These are phyloP conservation scores for Globisporangium uncinulatum DNA, from an alignment of 352 stramenopile species.

Conservation along the genomic window DNA sequence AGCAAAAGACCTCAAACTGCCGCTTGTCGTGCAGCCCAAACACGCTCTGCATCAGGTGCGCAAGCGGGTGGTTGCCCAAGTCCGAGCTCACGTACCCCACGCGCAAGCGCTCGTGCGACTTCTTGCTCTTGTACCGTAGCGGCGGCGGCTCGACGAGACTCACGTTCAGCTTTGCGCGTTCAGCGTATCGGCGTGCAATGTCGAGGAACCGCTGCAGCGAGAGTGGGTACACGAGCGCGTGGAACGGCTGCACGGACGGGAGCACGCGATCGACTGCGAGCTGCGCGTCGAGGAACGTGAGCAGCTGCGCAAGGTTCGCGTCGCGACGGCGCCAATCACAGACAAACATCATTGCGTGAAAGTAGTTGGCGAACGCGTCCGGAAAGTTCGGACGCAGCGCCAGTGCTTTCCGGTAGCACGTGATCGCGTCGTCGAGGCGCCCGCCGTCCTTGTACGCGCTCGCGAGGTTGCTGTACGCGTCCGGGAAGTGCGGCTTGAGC, in stretches of 20 bases:
- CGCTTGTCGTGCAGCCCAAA: conserved; percentile 87
- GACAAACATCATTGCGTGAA: conserved; percentile 89
- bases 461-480: conserved; percentile 91
- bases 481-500: conserved; percentile 85
- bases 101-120: conserved; percentile 57
- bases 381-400: conserved; percentile 86
- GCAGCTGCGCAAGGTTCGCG: conserved; percentile 69
- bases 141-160: conserved; percentile 76
- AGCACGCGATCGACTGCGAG: conserved; percentile 28
- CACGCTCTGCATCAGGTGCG: conserved; percentile 89
- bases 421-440: conserved; percentile 87
- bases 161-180: conserved; percentile 85
- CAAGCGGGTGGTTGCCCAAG: conserved; percentile 89
- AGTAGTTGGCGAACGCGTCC: conserved; percentile 91
- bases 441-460: conserved; percentile 91
- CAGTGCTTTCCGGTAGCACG: conserved; percentile 91
- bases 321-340: conserved; percentile 89
- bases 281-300: conserved; percentile 14
- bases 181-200: conserved; percentile 70
- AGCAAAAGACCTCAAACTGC: conserved; percentile 90
- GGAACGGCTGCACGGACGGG: conserved; percentile 91
- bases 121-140: conserved; percentile 67
- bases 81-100: conserved; percentile 90
- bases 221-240: conserved; percentile 89
- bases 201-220: conserved; percentile 71